Evolutionary conservation across 257 asterid species (phyloP).

Genomic region (Plantago elongata): DNA sequence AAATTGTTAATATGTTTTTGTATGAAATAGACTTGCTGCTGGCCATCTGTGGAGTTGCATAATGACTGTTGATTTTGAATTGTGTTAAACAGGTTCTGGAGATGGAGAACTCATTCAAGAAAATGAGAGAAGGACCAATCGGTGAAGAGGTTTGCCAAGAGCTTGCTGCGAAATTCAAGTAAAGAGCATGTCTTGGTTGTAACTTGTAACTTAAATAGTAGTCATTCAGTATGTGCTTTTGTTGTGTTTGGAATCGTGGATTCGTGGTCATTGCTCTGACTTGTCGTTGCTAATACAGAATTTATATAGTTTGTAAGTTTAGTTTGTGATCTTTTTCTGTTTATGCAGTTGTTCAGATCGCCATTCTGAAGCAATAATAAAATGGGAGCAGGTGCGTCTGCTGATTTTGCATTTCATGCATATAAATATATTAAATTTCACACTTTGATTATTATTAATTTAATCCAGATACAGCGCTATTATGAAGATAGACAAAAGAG

Average conservation of each 20-base stretch:
- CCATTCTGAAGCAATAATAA: slow-evolving; percentile 42
- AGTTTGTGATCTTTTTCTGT: slow-evolving; percentile 8
- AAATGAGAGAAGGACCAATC: slow-evolving; percentile 31
- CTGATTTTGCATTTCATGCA: not conserved
- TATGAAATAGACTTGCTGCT: not conserved
- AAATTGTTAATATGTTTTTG: not conserved
- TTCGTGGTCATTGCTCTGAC: slow-evolving; percentile 10
- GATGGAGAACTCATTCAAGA: slow-evolving; percentile 48
- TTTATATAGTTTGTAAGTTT: not conserved
- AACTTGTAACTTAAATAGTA: not conserved
- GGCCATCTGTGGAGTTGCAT: slow-evolving; percentile 1
- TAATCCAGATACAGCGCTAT: slow-evolving; percentile 65
- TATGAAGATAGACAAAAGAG: slow-evolving; percentile 37
- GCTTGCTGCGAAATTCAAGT: slow-evolving; percentile 72
- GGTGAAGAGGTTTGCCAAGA: slow-evolving; percentile 44
- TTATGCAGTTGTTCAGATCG: slow-evolving; percentile 50
- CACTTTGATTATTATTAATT: not conserved
- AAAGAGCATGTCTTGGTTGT: slow-evolving; percentile 17
- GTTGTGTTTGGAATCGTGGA: not conserved
- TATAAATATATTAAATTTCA: slow-evolving; percentile 1
- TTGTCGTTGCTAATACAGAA: not conserved
- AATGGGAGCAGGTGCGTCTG: slow-evolving; percentile 69
- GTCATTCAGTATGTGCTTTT: slow-evolving; percentile 4
- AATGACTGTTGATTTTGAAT: slow-evolving; percentile 12
- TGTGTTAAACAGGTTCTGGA: slow-evolving; percentile 42